Percentiles rank a stretch among this genome's conserved stretches.
These are phyloP conservation scores for Delonix regia DNA, from an alignment of 306 rosid species.

Conservation along the genomic window DNA sequence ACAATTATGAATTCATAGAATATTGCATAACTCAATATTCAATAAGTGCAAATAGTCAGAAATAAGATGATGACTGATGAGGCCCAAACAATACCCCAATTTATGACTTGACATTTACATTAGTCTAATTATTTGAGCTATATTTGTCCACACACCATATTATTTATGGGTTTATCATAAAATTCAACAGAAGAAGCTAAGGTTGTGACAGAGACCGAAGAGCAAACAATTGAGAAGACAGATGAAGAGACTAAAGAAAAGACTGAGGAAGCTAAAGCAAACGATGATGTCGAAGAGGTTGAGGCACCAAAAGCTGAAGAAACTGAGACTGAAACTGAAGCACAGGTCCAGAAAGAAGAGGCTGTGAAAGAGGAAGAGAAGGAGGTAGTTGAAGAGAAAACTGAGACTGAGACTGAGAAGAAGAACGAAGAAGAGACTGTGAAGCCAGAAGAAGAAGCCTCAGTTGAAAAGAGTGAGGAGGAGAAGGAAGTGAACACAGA, in stretches of 20 bases:
- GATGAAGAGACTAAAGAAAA: slow-evolving; percentile 41
- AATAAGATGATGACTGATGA: not conserved
- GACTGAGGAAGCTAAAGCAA: slow-evolving; percentile 50
- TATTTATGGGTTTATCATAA: not conserved
- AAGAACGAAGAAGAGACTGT: slow-evolving; percentile 44
- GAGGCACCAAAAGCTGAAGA: slow-evolving; percentile 32
- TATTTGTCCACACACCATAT: not conserved
- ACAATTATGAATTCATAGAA: too few relatives aligned
- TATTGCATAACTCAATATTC: too few relatives aligned
- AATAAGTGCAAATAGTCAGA: not conserved
- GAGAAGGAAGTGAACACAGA: slow-evolving; percentile 40
- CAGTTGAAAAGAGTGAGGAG: slow-evolving; percentile 40
- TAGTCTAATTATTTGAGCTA: not conserved
- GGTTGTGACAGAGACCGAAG: slow-evolving; percentile 38
- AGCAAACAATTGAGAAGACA: slow-evolving; percentile 32
- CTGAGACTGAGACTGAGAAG: slow-evolving; percentile 37
- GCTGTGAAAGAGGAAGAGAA: slow-evolving; percentile 40
- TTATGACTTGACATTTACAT: not conserved
- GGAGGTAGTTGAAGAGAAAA: slow-evolving; percentile 43
- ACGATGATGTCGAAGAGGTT: slow-evolving; percentile 30
- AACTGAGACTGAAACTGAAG: slow-evolving; percentile 21
- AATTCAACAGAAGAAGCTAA: slow-evolving; percentile 26
- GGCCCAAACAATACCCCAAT: not conserved
- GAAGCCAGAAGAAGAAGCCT: too few relatives aligned
- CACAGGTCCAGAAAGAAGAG: slow-evolving; percentile 34